A percentile compares a stretch with the other conserved stretches of the same genome.
Conservation (phyloP, 1,139 yeast species). For the Casaregolazyma suthepensis region DNA sequence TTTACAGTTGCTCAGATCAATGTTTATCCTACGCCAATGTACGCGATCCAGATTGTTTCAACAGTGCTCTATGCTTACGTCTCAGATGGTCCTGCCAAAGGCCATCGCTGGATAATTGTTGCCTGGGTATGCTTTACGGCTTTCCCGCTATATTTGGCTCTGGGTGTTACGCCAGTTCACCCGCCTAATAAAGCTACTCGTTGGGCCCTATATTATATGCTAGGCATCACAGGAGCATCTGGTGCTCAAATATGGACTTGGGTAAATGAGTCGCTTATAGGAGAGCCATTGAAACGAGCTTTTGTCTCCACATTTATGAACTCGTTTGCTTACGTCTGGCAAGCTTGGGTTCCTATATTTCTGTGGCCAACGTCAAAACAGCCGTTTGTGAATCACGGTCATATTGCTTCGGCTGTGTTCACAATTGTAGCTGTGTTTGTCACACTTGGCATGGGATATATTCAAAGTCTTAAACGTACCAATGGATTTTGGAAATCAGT, state of each 20-base stretch:
- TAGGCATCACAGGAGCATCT: slow-evolving; percentile 23
- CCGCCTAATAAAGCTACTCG: slow-evolving; percentile 21
- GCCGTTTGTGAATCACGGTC: slow-evolving; percentile 19
- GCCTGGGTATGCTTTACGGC: slow-evolving; percentile 3
- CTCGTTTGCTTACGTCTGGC: slow-evolving; percentile 17
- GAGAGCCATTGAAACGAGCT: slow-evolving; percentile 23
- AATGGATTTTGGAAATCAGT: slow-evolving; percentile 16
- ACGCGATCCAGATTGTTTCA: slow-evolving; percentile 28
- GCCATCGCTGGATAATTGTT: slow-evolving; percentile 23
- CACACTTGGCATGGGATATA: slow-evolving; percentile 13
- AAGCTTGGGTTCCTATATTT: slow-evolving; percentile 19
- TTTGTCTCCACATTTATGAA: slow-evolving; percentile 23
- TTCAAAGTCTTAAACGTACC: slow-evolving; percentile 10
- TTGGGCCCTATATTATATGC: slow-evolving; percentile 25
- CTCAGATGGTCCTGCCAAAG: slow-evolving; percentile 23
- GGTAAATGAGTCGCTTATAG: slow-evolving; percentile 24
- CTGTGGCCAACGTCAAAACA: slow-evolving; percentile 18
- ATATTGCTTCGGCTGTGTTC: slow-evolving; percentile 15
- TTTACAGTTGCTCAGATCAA: slow-evolving; percentile 31
- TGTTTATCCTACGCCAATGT: slow-evolving; percentile 33
- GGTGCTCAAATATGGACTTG: slow-evolving; percentile 27
- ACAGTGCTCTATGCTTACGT: slow-evolving; percentile 23
- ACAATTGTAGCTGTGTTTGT: slow-evolving; percentile 6
- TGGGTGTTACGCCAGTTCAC: slow-evolving; percentile 21
- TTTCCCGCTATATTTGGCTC: slow-evolving; percentile 3